Evolutionary conservation across 768 basidiomycete genomes (phyloP).

Genomic region (Tricholoma sp.): DNA sequence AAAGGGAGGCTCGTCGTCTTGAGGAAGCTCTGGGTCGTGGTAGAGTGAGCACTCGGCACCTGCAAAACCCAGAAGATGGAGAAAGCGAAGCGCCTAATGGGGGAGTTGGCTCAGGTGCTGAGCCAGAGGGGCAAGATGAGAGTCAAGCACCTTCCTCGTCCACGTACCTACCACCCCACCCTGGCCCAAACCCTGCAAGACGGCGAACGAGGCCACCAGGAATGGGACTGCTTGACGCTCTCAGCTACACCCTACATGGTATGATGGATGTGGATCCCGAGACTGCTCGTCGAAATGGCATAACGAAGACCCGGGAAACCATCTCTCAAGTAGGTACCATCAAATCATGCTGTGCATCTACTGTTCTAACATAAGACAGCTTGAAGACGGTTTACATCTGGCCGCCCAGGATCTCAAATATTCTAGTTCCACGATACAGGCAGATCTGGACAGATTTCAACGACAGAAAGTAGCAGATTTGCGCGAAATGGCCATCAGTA

Average conservation of each 20-base stretch:
- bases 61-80: constrained; percentile 22
- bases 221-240: constrained; percentile 83
- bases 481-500: constrained; percentile 86
- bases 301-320: constrained; percentile 89
- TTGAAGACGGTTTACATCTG: constrained; percentile 92
- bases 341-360: background rate
- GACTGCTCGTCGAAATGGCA: constrained; percentile 86
- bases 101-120: constrained; percentile 16
- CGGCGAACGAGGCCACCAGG: constrained; percentile 60
- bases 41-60: constrained; percentile 24
- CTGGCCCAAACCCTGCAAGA: constrained; percentile 65
- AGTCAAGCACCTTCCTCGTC: constrained; percentile 37
- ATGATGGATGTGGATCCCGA: constrained; percentile 99
- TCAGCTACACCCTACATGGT: constrained; percentile 92
- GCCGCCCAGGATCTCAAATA: constrained; percentile 94
- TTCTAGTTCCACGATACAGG: constrained; percentile 93
- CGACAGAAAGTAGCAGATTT: constrained; percentile 97
- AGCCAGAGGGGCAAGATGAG: constrained; percentile 24
- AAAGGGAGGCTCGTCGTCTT: constrained; percentile 82
- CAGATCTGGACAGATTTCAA: constrained; percentile 96
- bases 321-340: constrained; percentile 77
- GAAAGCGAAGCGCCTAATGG: constrained; percentile 7
- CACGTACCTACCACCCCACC: constrained; percentile 66
- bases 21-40: constrained; percentile 80
- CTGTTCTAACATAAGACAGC: constrained; percentile 36